Percentiles rank a stretch among this genome's conserved stretches.
phyloP scores from a whole-genome alignment of 179 eudicot species.

The Beta lomatogona region DNA sequence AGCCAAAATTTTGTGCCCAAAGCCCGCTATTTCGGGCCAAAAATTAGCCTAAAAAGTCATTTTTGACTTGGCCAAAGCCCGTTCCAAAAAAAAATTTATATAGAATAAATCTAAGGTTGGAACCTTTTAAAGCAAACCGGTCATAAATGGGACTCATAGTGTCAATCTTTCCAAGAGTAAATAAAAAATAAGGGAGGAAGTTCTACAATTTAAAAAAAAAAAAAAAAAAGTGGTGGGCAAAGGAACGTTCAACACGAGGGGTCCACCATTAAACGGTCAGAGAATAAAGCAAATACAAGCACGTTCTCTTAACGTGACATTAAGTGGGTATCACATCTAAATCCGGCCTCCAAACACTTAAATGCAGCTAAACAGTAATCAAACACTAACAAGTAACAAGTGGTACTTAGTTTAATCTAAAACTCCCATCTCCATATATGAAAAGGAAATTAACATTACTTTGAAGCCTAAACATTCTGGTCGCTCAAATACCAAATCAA shows the following conservation, averaged over 20 bases:
- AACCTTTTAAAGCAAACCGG: too few relatives aligned
- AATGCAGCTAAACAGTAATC: constrained; percentile 2
- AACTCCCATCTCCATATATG: neutral
- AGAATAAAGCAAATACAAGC: constrained; percentile 14
- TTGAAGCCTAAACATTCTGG: constrained; percentile 9
- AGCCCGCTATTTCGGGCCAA: too few relatives aligned
- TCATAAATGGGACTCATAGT: too few relatives aligned
- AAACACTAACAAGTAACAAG: neutral
- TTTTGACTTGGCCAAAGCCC: too few relatives aligned
- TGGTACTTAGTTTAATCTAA: neutral
- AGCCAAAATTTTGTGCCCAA: too few relatives aligned
- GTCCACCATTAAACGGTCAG: neutral
- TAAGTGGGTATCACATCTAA: constrained; percentile 22
- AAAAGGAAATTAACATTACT: neutral
- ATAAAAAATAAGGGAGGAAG: too few relatives aligned
- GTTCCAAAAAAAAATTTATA: too few relatives aligned
- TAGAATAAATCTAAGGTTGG: too few relatives aligned
- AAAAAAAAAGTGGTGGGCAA: neutral
- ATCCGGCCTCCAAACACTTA: constrained; percentile 8
- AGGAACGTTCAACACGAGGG: neutral
- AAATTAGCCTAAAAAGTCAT: too few relatives aligned
- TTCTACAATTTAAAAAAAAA: too few relatives aligned
- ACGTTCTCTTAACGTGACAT: constrained; percentile 15
- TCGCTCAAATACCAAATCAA: constrained; percentile 21
- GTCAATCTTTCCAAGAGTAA: too few relatives aligned